Evolutionary conservation across 2,329 filamentous ascomycete genomes (phyloP), one percentile per base, ranked within the genome.

Genomic region (Cadophora luteo-olivacea): DNA sequence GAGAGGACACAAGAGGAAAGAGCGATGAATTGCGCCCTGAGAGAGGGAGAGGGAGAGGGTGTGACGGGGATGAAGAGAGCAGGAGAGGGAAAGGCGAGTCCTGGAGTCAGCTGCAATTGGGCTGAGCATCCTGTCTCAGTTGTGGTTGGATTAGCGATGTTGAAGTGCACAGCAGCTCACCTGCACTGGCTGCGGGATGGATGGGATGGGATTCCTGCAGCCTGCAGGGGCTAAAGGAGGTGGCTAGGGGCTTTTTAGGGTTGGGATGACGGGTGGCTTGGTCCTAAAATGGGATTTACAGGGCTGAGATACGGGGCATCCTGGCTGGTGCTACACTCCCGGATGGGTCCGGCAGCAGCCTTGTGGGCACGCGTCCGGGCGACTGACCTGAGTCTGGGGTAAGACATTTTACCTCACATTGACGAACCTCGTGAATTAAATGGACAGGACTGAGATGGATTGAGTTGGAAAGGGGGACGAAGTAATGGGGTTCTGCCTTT

Each of bases 101-200:
- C 57, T 38, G 36, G 32, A 38, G 51, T 55, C 63, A 58, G 63
- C 51, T 65, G 61, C 48, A 25, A 54, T 64, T 64, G 48, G 61
- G 29, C 61, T 41, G 48, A 32, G 33, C 45, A 52, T 29, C 5
- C 22, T 60, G 57, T 60, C 57, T 60, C 36, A 60, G 36, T 41
- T 60, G 57, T 6, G n/a, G 32, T 41, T 25, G 38, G 36, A 38
- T 38, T 38, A 38, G 36, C 36, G 36, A 38, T 38, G 36, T 14
- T 38, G 36, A 1, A 29, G 29, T 29, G 29, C 29, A 29, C 36
- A 9, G 36, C 36, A n/a, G n/a, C n/a, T n/a, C n/a, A n/a, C n/a
- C n/a, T 38, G 36, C 12, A 38, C 12, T 7, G 4, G 9, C 36
- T 38, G 36, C 36, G 36, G 36, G 36, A 38, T 38, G 36, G 36